A percentile compares a stretch with the other conserved stretches of the same genome.
These are phyloP conservation scores for Psilocybe azurescens DNA, from an alignment of 768 basidiomycete genomes.

Conservation along the genomic window DNA sequence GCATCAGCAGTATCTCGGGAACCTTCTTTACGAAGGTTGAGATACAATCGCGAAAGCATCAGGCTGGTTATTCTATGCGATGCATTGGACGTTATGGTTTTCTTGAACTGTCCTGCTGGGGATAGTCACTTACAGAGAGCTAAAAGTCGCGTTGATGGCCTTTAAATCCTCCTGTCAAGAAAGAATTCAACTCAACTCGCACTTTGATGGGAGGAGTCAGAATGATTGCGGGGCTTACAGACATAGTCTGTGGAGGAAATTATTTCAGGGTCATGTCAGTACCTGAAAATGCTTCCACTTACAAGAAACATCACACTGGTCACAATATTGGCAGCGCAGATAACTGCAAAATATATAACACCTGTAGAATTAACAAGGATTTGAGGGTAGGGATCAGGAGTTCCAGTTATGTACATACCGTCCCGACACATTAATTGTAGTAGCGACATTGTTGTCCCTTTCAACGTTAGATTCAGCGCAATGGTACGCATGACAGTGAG, in stretches of 20 bases:
- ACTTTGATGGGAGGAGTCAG: too few species aligned
- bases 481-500: neutral
- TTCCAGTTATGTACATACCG: neutral
- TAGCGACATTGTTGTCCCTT: conserved; percentile 1
- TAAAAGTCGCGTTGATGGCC: conserved; percentile 4
- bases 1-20: neutral
- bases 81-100: neutral
- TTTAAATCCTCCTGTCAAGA: conserved; percentile 1
- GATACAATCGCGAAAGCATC: conserved; percentile 3
- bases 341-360: conserved; percentile 11
- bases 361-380: neutral
- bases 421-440: conserved; percentile 8
- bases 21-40: neutral
- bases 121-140: neutral
- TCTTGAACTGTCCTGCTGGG: too few species aligned
- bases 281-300: neutral
- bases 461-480: neutral
- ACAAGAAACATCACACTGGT: conserved; percentile 12
- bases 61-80: conserved; percentile 2
- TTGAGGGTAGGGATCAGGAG: neutral
- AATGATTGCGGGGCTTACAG: neutral
- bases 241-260: neutral
- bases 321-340: conserved; percentile 8
- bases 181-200: neutral
- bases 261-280: neutral